Evolutionary conservation across 2,329 filamentous ascomycete genomes (phyloP).

Genomic region (Aspergillus felis): DNA sequence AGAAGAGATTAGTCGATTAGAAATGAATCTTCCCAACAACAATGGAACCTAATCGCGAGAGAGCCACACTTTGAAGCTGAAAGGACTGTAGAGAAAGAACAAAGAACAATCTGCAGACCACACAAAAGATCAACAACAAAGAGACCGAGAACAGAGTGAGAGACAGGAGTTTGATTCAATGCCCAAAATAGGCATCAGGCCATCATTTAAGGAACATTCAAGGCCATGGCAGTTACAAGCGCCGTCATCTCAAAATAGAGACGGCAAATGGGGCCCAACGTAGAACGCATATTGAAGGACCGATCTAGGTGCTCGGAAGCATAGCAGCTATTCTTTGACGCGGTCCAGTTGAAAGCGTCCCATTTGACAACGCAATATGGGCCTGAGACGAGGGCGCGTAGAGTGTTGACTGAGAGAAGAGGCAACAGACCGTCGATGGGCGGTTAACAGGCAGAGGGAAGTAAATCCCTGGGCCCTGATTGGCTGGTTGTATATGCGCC

Average conservation of each 20-base stretch:
- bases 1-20: neutral
- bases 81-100: conserved; percentile 4
- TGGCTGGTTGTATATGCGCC: conserved; percentile 15
- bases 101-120: neutral
- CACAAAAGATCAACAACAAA: neutral
- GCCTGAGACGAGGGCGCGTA: neutral
- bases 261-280: conserved; percentile 20
- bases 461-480: conserved; percentile 21
- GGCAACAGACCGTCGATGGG: neutral
- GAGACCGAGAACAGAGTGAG: neutral
- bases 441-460: conserved; percentile 1
- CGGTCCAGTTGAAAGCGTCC: neutral
- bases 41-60: neutral
- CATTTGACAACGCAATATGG: neutral
- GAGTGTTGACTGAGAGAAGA: neutral
- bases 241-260: conserved; percentile 27
- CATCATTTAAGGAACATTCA: conserved; percentile 14
- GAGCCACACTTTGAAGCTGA: neutral
- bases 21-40: neutral
- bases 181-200: conserved; percentile 13
- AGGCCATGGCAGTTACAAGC: conserved; percentile 22
- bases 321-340: neutral
- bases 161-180: conserved; percentile 7
- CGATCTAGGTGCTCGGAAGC: neutral
- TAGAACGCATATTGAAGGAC: conserved; percentile 14